These are phyloP conservation scores for Stagonosporopsis rhizophila DNA, from an alignment of 2,329 filamentous ascomycete species.

Conservation along the genomic window DNA sequence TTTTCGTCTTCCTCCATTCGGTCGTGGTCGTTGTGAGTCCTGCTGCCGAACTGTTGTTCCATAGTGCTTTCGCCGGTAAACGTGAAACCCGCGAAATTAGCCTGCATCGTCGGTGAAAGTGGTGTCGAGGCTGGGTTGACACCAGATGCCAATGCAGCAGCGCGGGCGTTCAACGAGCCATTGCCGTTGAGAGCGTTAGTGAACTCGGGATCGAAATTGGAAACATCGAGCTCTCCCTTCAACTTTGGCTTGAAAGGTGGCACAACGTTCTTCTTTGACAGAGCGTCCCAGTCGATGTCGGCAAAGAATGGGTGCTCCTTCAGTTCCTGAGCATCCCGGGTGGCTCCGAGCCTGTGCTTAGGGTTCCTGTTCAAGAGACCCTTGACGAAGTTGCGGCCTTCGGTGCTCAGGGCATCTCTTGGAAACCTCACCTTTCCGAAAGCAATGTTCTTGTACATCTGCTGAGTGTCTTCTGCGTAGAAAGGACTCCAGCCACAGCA, in stretches of 20 bases:
- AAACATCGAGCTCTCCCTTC: slow-evolving; percentile 94
- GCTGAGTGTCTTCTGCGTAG: slow-evolving; percentile 97
- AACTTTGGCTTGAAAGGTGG: slow-evolving; percentile 98
- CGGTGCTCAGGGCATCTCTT: slow-evolving; percentile 88
- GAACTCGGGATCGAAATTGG: slow-evolving; percentile 98
- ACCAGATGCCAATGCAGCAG: slow-evolving; percentile 82
- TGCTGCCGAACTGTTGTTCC: slow-evolving; percentile 74
- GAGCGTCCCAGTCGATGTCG: slow-evolving; percentile 89
- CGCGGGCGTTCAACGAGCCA: slow-evolving; percentile 86
- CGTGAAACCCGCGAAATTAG: slow-evolving; percentile 97
- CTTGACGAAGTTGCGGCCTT: slow-evolving; percentile 98
- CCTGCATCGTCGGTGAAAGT: slow-evolving; percentile 92
- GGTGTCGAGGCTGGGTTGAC: slow-evolving; percentile 86
- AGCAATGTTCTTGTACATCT: slow-evolving; percentile 99
- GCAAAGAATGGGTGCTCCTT: slow-evolving; percentile 94
- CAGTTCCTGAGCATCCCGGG: slow-evolving; percentile 88
- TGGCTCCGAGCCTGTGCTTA: slow-evolving; percentile 90
- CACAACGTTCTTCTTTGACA: slow-evolving; percentile 89
- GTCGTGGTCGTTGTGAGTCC: slow-evolving; percentile 50
- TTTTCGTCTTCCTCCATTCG: slow-evolving; percentile 56
- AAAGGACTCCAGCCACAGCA: slow-evolving; percentile 99
- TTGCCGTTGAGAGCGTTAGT: slow-evolving; percentile 91
- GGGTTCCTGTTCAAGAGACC: slow-evolving; percentile 96
- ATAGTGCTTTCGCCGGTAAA: slow-evolving; percentile 98
- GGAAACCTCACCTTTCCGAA: slow-evolving; percentile 98